These are phyloP conservation scores for Trichoderma virens DNA, from an alignment of 495 filamentous ascomycete species.

Conservation along the genomic window DNA sequence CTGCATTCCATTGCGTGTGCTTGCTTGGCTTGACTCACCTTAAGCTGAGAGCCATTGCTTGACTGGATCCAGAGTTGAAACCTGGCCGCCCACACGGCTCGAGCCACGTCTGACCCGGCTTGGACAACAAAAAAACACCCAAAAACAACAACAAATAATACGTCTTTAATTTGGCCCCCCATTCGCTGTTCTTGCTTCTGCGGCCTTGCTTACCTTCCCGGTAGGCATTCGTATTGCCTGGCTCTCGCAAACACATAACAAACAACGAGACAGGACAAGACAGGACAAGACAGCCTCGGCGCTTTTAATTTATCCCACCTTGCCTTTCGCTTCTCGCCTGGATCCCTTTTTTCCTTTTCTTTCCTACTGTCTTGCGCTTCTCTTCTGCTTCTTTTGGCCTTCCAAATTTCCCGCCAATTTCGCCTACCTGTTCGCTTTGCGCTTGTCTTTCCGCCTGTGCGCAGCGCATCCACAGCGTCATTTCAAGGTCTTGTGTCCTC, in stretches of 20 bases:
- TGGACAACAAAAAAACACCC: not conserved
- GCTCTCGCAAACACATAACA: not conserved
- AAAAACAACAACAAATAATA: constrained; percentile 7
- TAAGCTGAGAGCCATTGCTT: not conserved
- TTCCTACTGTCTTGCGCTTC: not conserved
- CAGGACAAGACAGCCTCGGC: too few relatives aligned
- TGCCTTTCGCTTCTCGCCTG: constrained; percentile 1
- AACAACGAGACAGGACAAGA: too few relatives aligned
- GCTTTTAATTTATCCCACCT: not conserved
- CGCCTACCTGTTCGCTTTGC: not conserved
- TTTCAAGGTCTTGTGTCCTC: not conserved
- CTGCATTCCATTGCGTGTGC: not conserved
- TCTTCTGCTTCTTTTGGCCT: not conserved
- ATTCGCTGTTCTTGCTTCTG: not conserved
- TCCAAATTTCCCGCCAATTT: not conserved
- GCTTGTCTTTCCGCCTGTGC: not conserved
- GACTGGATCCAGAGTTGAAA: not conserved
- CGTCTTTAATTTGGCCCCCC: not conserved
- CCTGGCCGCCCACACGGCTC: not conserved
- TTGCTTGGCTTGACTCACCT: not conserved
- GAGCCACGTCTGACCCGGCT: not conserved
- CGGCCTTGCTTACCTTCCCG: not conserved
- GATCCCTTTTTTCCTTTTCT: not conserved
- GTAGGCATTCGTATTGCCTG: not conserved
- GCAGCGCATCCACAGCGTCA: not conserved